Base-by-base conservation (phyloP, 352 stramenopile species). In the Phytophthora multivora region DNA sequence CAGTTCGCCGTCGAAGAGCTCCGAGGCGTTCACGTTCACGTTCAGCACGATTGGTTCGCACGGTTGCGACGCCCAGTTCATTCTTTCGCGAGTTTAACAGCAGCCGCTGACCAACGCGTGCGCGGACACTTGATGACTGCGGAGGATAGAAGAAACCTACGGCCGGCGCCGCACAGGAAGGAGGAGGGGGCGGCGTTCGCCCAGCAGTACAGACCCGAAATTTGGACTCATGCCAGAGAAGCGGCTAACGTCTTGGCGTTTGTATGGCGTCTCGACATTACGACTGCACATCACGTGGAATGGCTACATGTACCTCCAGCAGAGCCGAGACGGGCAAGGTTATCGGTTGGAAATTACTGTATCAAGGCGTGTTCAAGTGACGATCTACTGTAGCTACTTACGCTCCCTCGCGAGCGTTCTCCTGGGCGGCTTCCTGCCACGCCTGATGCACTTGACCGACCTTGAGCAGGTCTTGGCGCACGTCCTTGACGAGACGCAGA, bases 401-500 rank as follows among this genome's bases (percentile, higher is more conserved):
- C 3, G 36, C 19, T 12, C 43, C 41, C 31, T 73, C 40, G 25
- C 19, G 58, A 18, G 55, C 67, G 19, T 75, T 73, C 31, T 69
- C 64, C 40, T 80, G 31, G 1, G 75, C 77, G 31, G 78, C 80
- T 4, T 71, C 48, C 15, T 79, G 68, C 80, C 80, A 90, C 11
- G 68, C 55, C 0, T 42, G 30, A n/a, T 78, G 51, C 26, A 90
- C 70, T 0, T 60, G 56, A 4, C 83, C 83, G 33, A 89, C 69
- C 46, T 78, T 71, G 15, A 91, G 71, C 40, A 68, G 18, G 4
- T 73, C 63, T 9, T 77, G 71, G 3, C 71, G 74, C 26, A 81
- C 78, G 19, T 62, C 59, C 51, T 69, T 69, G 33, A 89, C 66
- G 4, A 93, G 72, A 0, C 79, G 75, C 40, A 95, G 59, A 19